These are phyloP conservation scores for Flaveria bidentis DNA, from an alignment of 129 eudicot genomes.

Conservation along the genomic window DNA sequence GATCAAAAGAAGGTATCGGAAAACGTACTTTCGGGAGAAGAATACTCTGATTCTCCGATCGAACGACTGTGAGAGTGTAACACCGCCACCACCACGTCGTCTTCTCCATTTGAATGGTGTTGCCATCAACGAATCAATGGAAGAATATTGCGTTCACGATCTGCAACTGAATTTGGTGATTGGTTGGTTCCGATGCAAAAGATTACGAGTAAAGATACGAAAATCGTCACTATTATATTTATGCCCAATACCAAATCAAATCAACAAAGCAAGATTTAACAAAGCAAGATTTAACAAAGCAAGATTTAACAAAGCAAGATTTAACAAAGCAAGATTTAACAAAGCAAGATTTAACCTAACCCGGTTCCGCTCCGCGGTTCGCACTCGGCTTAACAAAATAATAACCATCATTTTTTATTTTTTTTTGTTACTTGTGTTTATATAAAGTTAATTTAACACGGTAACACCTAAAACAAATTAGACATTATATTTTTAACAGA, in stretches of 20 bases:
- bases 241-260: no score
- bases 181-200: background rate
- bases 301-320: no score
- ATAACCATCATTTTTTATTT: no score
- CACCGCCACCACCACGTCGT: constrained; percentile 24
- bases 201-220: no score
- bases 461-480: no score
- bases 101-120: constrained; percentile 34
- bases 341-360: constrained; percentile 1
- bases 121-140: constrained; percentile 3
- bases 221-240: no score
- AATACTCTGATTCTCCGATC: constrained; percentile 34
- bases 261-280: background rate
- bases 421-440: no score
- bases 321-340: no score
- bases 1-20: constrained; percentile 44
- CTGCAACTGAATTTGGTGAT: constrained; percentile 13
- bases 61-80: constrained; percentile 25
- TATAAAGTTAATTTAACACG: no score
- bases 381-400: background rate
- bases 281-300: no score
- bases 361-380: background rate
- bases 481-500: no score
- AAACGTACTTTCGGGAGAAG: constrained; percentile 41
- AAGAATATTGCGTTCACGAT: constrained; percentile 18